A percentile compares a stretch with the other conserved stretches of the same genome.
phyloP scores from a whole-genome alignment of 1,284 basidiomycete genomes.

The Ganoderma sp. region DNA sequence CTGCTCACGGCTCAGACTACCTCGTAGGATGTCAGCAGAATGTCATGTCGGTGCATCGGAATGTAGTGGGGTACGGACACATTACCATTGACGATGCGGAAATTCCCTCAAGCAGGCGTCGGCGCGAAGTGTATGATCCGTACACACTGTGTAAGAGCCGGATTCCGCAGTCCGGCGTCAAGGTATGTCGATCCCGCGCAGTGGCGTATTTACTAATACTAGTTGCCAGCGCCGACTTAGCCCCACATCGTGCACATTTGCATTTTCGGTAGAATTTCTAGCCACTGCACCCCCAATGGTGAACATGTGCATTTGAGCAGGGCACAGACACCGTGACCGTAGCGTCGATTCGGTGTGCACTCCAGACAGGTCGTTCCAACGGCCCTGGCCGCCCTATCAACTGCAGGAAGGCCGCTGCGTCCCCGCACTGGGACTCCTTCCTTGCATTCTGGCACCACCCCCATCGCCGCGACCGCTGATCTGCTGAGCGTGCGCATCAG shows the following conservation, averaged over 20 bases:
- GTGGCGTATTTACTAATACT: background rate
- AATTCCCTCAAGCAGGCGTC: background rate
- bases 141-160: background rate
- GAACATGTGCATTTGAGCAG: background rate
- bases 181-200: conserved; percentile 4
- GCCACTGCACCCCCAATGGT: background rate
- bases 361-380: background rate
- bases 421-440: background rate
- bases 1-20: conserved; percentile 49
- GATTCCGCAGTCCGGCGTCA: background rate
- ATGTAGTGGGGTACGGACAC: background rate
- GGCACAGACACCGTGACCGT: background rate
- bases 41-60: background rate
- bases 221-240: background rate
- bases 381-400: conserved; percentile 1
- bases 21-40: conserved; percentile 15
- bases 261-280: background rate
- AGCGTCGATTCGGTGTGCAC: background rate
- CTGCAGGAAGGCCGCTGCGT: background rate
- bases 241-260: background rate
- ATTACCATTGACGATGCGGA: background rate
- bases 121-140: background rate
- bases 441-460: background rate
- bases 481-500: background rate
- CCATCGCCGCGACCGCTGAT: background rate